Conservation (phyloP, 768 basidiomycete species). For the Cytidiella melzeri region DNA sequence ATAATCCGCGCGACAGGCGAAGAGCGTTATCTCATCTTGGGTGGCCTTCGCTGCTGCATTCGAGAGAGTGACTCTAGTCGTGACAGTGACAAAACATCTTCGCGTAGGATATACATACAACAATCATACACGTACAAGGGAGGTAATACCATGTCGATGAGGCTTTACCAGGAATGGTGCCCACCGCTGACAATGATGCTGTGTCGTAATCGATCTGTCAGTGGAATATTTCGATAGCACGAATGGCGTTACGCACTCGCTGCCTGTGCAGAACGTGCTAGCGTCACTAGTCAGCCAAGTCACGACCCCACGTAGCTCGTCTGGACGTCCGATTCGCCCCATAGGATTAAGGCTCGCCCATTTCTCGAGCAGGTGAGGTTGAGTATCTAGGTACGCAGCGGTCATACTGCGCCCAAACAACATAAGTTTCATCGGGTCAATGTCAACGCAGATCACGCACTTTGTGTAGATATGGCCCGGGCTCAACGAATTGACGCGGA, state of each 20-base stretch:
- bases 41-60: too few species aligned
- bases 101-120: too few species aligned
- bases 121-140: neutral
- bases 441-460: conserved; percentile 26
- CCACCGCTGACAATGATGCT: conserved; percentile 60
- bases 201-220: conserved; percentile 8
- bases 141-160: too few species aligned
- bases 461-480: conserved; percentile 73
- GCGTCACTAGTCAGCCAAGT: conserved; percentile 73
- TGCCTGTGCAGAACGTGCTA: conserved; percentile 73
- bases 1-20: too few species aligned
- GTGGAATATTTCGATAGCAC: neutral
- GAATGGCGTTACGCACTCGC: conserved; percentile 55
- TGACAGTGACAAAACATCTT: too few species aligned
- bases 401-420: conserved; percentile 52
- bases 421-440: neutral
- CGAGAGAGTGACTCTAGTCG: too few species aligned
- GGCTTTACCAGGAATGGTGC: conserved; percentile 52
- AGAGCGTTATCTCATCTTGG: too few species aligned
- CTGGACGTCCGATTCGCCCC: conserved; percentile 62
- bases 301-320: conserved; percentile 68
- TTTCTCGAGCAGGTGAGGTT: conserved; percentile 56
- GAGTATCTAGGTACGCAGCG: conserved; percentile 57
- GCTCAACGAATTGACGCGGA: conserved; percentile 72
- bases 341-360: conserved; percentile 70